A percentile compares a stretch with the other conserved stretches of the same genome.
Evolutionary conservation across 305 asterid genomes (phyloP).

Genomic region (Rubia balearica): DNA sequence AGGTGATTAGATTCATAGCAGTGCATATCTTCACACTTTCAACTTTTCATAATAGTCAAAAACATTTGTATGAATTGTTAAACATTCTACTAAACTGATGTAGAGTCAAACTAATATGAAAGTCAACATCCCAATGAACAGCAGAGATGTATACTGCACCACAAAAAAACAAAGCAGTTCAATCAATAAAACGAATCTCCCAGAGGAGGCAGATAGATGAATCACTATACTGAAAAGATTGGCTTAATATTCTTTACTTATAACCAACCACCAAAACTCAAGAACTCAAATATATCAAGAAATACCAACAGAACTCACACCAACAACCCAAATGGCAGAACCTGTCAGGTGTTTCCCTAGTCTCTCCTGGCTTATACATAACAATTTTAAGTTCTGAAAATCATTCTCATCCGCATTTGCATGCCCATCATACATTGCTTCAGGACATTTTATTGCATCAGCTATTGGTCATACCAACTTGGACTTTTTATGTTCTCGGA

Average conservation of each 20-base stretch:
- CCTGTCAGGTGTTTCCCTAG: not conserved
- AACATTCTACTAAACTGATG: not conserved
- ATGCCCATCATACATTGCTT: not conserved
- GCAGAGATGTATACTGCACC: slow-evolving; percentile 84
- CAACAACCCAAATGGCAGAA: not conserved
- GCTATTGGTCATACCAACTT: slow-evolving; percentile 1
- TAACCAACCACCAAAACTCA: not conserved
- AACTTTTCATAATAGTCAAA: not conserved
- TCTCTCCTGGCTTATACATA: not conserved
- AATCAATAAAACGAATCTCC: not conserved
- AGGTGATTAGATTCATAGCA: not conserved
- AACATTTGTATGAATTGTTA: not conserved
- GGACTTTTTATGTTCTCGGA: not conserved
- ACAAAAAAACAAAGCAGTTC: slow-evolving; percentile 12
- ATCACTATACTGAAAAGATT: not conserved
- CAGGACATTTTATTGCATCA: not conserved
- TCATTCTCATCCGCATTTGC: not conserved
- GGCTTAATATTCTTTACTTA: not conserved
- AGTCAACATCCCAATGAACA: slow-evolving; percentile 92
- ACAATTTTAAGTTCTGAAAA: not conserved
- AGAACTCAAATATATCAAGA: not conserved
- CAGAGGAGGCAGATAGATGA: not conserved
- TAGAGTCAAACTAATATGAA: slow-evolving; percentile 50
- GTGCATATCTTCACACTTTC: too few relatives aligned
- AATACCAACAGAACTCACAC: not conserved